Conservation (phyloP, 108 stramenopile species). For the Cyclostephanos tholiformis region DNA sequence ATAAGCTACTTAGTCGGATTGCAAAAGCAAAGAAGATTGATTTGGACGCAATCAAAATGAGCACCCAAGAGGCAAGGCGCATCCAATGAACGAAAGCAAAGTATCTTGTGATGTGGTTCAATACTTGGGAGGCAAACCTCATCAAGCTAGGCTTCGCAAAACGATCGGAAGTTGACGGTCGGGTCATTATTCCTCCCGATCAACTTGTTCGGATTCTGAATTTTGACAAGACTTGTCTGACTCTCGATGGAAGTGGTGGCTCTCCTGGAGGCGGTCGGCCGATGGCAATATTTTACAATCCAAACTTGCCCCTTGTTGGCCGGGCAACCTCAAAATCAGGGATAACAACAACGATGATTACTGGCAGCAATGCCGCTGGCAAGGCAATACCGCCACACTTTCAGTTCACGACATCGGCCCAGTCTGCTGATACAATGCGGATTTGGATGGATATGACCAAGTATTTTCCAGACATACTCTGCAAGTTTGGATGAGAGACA, state of each 20-base stretch:
- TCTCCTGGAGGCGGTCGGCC: constrained; percentile 29
- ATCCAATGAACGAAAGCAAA: constrained; percentile 8
- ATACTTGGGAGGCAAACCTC: not conserved
- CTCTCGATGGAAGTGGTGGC: constrained; percentile 23
- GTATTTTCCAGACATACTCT: constrained; percentile 18
- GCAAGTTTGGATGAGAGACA: constrained; percentile 17
- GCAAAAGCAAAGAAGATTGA: not conserved
- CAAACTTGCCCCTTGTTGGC: constrained; percentile 15
- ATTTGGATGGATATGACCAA: not conserved
- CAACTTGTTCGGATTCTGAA: constrained; percentile 21
- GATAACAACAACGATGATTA: constrained; percentile 19
- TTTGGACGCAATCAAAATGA: not conserved
- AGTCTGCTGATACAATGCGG: constrained; percentile 24
- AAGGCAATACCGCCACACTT: constrained; percentile 18
- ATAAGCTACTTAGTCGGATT: constrained; percentile 2
- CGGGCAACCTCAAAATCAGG: constrained; percentile 13
- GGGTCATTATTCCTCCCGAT: constrained; percentile 6
- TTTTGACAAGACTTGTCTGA: constrained; percentile 23
- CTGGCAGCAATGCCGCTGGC: constrained; percentile 22
- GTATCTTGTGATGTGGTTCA: constrained; percentile 1
- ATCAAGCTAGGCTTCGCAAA: not conserved
- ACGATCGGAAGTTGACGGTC: constrained; percentile 14
- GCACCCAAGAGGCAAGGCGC: not conserved
- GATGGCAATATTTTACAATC: constrained; percentile 13
- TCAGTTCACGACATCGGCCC: constrained; percentile 20